Conservation (phyloP, 257 asterid species). For the Gentiana straminea region DNA sequence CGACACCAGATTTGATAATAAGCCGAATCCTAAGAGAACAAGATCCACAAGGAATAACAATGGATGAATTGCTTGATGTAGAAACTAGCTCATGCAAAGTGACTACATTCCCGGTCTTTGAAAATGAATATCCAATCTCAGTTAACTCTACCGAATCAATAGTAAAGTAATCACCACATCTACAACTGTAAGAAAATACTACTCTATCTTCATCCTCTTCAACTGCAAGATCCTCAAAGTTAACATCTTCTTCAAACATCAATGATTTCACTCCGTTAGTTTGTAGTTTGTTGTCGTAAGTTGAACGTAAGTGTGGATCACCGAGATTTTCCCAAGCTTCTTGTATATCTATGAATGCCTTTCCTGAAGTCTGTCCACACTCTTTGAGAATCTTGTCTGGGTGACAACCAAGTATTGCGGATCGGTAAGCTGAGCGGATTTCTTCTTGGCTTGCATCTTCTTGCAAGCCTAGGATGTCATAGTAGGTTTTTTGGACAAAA, state of each 20-base stretch:
- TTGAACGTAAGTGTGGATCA: constrained; percentile 41
- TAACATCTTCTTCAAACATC: constrained; percentile 38
- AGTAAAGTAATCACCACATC: constrained; percentile 60
- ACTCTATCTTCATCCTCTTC: constrained; percentile 36
- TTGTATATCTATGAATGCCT: no score
- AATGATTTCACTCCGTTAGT: constrained; percentile 37
- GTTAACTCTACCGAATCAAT: constrained; percentile 48
- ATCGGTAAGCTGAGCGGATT: no score
- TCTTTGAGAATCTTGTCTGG: no score
- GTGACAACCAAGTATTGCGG: no score
- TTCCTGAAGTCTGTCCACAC: no score
- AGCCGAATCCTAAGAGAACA: constrained; percentile 59
- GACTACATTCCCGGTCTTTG: constrained; percentile 23
- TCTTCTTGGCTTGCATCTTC: no score
- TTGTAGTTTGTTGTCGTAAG: constrained; percentile 44
- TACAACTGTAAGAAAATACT: constrained; percentile 42
- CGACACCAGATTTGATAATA: constrained; percentile 24
- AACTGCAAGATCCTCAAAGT: constrained; percentile 45
- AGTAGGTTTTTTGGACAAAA: no score
- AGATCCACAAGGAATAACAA: constrained; percentile 73
- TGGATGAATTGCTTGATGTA: constrained; percentile 22
- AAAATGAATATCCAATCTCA: constrained; percentile 44
- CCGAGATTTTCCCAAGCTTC: constrained; percentile 53
- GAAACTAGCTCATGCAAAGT: constrained; percentile 21
- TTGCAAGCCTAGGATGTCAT: no score